Evolutionary conservation across 2,329 filamentous ascomycete species (phyloP), one percentile per base, ranked within the genome.

Genomic region (Venturia pyrina): DNA sequence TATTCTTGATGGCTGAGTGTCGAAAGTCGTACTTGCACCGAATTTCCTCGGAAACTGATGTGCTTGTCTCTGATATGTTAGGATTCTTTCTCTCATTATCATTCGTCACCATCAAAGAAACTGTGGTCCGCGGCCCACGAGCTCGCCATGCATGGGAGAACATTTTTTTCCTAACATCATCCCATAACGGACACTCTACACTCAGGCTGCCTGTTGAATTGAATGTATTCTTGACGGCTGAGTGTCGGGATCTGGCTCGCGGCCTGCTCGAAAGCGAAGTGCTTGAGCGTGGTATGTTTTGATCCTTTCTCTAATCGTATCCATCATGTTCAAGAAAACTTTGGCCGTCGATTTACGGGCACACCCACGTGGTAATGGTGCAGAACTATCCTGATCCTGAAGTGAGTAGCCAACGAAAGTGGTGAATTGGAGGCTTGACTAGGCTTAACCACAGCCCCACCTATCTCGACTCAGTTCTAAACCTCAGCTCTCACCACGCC

Each of bases 1-100:
- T 59, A 37, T 37, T 37, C 53, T 59, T 59, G 53, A 37, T n/a
- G 53, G 53, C 53, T 59, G 28, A 59, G 53, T 59, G 28, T 59
- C n/a, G 53, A 34, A 21, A 37, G 32, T 37, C 32, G 8, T 10
- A 24, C 28, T 21, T 5, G 32, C 15, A 37, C 53, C 15, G 21
- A 4, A 15, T 53, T 53, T 1, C 6, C 21, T 28, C 48, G 5
- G 19, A 28, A 28, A 19, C 4, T 34, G 50, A 34, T 6, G 50
- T 5, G 50, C 24, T 32, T 34, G 32, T 32, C 50, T 17, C 17
- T 37, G 53, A 15, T 34, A 37, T 37, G 32, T 37, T 19, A 7
- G 32, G 32, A 59, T n/a, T 59, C 48, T 53, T 28, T 28, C 48
- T 37, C 13, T 37, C 28, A 37, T 37, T n/a, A 13, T 37, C 28